Evolutionary conservation across 345 rosid genomes (phyloP).

Genomic region (Citropsis articulata): DNA sequence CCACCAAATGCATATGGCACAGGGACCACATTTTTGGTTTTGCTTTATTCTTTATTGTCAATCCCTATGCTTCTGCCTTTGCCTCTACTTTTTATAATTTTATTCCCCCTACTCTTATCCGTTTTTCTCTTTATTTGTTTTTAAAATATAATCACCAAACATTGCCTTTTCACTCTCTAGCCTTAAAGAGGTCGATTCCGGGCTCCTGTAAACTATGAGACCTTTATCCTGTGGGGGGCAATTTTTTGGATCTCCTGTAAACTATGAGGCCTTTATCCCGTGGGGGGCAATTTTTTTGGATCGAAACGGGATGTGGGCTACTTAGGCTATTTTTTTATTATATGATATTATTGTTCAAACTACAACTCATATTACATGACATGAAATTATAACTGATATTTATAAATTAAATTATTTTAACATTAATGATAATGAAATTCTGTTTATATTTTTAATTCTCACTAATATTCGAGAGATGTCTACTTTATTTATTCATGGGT

Average conservation of each 20-base stretch:
- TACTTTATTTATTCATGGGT: too few species aligned
- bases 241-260: background rate
- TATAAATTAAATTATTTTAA: too few species aligned
- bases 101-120: constrained; percentile 1
- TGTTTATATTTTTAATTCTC: too few species aligned
- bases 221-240: background rate
- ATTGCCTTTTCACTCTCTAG: background rate
- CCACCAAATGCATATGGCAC: constrained; percentile 16
- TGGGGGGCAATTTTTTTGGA: background rate
- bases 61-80: constrained; percentile 17
- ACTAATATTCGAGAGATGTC: too few species aligned
- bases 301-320: background rate
- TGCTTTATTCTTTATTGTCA: constrained; percentile 13
- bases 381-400: too few species aligned
- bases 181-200: background rate
- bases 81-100: constrained; percentile 8
- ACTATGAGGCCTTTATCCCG: background rate
- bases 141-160: background rate
- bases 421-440: too few species aligned
- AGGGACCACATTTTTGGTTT: constrained; percentile 8
- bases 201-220: background rate
- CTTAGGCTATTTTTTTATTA: too few species aligned
- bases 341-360: too few species aligned
- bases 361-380: too few species aligned
- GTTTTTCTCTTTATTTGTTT: background rate